phyloP scores from a whole-genome alignment of 1,139 yeast genomes.

The Saccharomyces hybrid region DNA sequence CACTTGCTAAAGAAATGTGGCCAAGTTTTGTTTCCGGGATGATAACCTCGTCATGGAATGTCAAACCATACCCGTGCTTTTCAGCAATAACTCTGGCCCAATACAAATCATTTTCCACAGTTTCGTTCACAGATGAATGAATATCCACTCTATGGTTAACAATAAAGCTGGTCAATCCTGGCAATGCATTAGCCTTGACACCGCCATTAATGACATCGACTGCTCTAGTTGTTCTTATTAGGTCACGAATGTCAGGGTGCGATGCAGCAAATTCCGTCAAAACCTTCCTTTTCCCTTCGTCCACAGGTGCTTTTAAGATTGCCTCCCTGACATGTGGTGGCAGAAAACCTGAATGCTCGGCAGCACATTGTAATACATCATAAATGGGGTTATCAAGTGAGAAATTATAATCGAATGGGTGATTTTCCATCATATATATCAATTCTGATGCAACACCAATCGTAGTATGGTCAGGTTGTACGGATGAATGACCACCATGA shows the following conservation, averaged over 20 bases:
- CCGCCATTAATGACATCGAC: constrained; percentile 57
- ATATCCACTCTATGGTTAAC: constrained; percentile 51
- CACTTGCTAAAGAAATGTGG: constrained; percentile 37
- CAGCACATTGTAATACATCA: constrained; percentile 39
- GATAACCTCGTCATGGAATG: constrained; percentile 20
- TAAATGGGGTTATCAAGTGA: constrained; percentile 45
- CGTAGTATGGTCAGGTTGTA: constrained; percentile 66
- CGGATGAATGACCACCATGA: constrained; percentile 67
- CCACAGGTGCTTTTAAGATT: constrained; percentile 20
- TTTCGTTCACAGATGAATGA: constrained; percentile 40
- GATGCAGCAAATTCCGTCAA: constrained; percentile 26
- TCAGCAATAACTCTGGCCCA: constrained; percentile 40
- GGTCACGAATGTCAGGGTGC: constrained; percentile 31
- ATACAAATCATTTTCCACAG: constrained; percentile 36
- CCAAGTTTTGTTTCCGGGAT: constrained; percentile 23
- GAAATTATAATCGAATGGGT: constrained; percentile 41
- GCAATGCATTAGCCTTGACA: constrained; percentile 61
- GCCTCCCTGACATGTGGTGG: constrained; percentile 17
- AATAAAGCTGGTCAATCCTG: constrained; percentile 51
- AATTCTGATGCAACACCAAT: constrained; percentile 59
- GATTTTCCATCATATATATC: constrained; percentile 42
- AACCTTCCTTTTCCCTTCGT: constrained; percentile 11
- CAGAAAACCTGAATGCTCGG: constrained; percentile 33
- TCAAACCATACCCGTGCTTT: constrained; percentile 42
- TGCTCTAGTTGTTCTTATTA: constrained; percentile 54